Percentiles rank a stretch among this genome's conserved stretches.
These are phyloP conservation scores for Aspergillus oerlinghausenensis DNA, from an alignment of 2,329 filamentous ascomycete species.

Conservation along the genomic window DNA sequence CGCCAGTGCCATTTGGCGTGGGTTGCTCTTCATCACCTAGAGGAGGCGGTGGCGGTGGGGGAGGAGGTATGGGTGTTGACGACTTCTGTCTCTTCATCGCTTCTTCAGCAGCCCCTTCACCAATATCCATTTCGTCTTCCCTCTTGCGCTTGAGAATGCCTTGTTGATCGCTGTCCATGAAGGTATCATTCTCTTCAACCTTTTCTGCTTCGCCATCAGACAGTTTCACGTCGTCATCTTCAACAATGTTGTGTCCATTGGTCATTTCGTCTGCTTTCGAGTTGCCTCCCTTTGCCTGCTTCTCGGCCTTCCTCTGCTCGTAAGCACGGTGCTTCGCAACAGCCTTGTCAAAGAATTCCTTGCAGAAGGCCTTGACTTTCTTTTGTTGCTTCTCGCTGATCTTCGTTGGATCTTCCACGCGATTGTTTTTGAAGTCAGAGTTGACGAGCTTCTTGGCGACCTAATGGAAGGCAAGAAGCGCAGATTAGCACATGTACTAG, in stretches of 20 bases:
- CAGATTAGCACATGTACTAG: slow-evolving; percentile 43
- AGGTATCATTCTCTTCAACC: slow-evolving; percentile 9
- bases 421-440: slow-evolving; percentile 84
- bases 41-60: slow-evolving; percentile 28
- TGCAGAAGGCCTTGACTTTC: slow-evolving; percentile 78
- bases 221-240: slow-evolving; percentile 32
- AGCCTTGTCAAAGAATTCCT: slow-evolving; percentile 82
- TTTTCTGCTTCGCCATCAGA: slow-evolving; percentile 37
- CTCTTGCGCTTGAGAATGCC: slow-evolving; percentile 59
- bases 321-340: slow-evolving; percentile 68
- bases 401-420: slow-evolving; percentile 75
- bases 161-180: slow-evolving; percentile 2
- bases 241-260: slow-evolving; percentile 16
- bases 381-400: slow-evolving; percentile 73
- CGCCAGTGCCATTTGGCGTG: slow-evolving; percentile 10
- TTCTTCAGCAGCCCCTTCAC: slow-evolving; percentile 30
- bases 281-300: slow-evolving; percentile 28
- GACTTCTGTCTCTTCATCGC: slow-evolving; percentile 52
- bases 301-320: slow-evolving; percentile 60
- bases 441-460: slow-evolving; percentile 84
- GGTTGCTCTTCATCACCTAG: slow-evolving; percentile 7
- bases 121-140: slow-evolving; percentile 38
- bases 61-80: slow-evolving; percentile 33
- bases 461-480: slow-evolving; percentile 21
- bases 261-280: slow-evolving; percentile 21